These are phyloP conservation scores for Lasiosphaeriaceae sp. DNA, from an alignment of 495 filamentous ascomycete species.

Conservation along the genomic window DNA sequence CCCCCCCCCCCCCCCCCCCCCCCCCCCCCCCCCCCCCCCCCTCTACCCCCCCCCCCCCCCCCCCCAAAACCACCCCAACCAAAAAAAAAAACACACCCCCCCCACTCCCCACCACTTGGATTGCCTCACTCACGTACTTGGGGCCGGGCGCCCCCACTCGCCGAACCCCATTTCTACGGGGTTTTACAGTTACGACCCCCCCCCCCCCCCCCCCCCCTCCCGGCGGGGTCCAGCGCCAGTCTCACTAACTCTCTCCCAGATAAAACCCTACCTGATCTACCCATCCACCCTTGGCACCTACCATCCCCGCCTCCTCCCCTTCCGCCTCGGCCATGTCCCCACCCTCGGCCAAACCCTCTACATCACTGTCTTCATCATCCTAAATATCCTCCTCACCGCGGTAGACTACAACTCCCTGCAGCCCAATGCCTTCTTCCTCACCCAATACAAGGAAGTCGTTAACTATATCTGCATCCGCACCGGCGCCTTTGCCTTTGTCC, in stretches of 20 bases:
- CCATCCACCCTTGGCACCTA: slow-evolving; percentile 29
- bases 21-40: too few relatives aligned
- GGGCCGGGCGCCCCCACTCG: too few relatives aligned
- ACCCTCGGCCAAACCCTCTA: slow-evolving; percentile 36
- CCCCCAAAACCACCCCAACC: too few relatives aligned
- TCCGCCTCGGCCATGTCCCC: slow-evolving; percentile 29
- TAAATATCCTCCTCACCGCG: slow-evolving; percentile 40
- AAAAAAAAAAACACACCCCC: too few relatives aligned
- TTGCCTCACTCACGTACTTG: too few relatives aligned
- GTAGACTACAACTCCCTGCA: slow-evolving; percentile 23
- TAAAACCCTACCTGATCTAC: slow-evolving; percentile 16
- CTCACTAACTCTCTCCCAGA: background rate
- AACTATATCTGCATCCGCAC: slow-evolving; percentile 37
- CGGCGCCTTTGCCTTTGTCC: slow-evolving; percentile 30
- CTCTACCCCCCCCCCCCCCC: too few relatives aligned
- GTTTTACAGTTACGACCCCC: too few relatives aligned
- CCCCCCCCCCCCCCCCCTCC: background rate
- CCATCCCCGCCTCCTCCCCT: slow-evolving; percentile 19
- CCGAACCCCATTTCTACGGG: too few relatives aligned
- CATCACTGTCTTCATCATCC: slow-evolving; percentile 29
- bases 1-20: too few relatives aligned
- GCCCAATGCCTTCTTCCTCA: slow-evolving; percentile 25
- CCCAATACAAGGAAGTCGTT: slow-evolving; percentile 25
- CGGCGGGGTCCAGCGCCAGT: background rate
- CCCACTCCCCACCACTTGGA: too few relatives aligned